Conservation (phyloP, 768 basidiomycete species). For the Termitomyces sp. region DNA sequence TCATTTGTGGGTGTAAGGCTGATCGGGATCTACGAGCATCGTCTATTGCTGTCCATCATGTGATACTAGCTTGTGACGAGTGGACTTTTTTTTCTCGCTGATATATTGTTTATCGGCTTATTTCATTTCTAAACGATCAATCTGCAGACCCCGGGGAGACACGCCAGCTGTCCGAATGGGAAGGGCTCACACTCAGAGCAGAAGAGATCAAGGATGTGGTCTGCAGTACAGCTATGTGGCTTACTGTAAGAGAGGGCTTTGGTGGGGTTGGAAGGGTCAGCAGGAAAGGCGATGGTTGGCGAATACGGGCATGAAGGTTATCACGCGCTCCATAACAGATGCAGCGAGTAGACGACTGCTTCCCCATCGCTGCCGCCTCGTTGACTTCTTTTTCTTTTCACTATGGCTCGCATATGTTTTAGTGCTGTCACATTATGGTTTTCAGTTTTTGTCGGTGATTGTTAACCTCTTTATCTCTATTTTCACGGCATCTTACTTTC, state of each 20-base stretch:
- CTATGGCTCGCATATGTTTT: neutral
- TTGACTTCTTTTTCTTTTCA: no score
- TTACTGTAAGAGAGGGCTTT: constrained; percentile 90
- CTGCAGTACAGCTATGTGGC: constrained; percentile 84
- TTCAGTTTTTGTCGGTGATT: neutral
- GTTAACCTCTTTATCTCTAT: neutral
- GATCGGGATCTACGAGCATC: neutral
- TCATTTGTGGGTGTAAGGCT: neutral
- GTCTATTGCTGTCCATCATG: neutral
- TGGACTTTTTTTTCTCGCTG: neutral
- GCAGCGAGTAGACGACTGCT: neutral
- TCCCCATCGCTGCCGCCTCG: no score
- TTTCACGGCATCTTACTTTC: neutral
- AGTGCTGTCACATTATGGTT: neutral
- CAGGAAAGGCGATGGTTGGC: constrained; percentile 78
- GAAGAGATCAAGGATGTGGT: constrained; percentile 95
- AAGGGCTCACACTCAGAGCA: constrained; percentile 65
- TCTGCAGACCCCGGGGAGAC: neutral
- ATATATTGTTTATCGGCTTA: neutral
- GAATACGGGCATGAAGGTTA: constrained; percentile 51
- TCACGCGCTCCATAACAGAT: neutral
- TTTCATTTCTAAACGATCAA: neutral
- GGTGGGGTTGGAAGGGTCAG: constrained; percentile 81
- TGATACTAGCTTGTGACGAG: neutral
- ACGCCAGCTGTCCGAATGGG: constrained; percentile 12